Evolutionary conservation across 2,329 filamentous ascomycete genomes (phyloP), one percentile per base, ranked within the genome.

Genomic region (Fusarium sterilihyphosum): DNA sequence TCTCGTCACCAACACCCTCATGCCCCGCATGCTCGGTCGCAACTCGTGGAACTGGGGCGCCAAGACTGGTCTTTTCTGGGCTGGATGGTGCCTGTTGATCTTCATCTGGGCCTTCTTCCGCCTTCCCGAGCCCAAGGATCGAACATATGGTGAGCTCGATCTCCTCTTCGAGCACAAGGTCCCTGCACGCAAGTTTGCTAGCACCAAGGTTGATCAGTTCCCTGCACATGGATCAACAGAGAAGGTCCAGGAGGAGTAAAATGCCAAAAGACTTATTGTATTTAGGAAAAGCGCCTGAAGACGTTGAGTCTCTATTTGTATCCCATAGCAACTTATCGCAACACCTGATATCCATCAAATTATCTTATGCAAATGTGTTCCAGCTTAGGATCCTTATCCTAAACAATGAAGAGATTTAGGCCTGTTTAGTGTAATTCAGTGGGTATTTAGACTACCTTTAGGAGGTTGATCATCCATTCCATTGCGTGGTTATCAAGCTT

Each of bases 71-170:
- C 84, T 86, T 57, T 83, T 87, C 79, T 87, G 83, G 80, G 82
- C 81, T 17, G 82, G 75, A 8, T 82, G 86, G 86, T 86, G 76
- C 70, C 85, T 13, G 10, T 84, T 9, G 85, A 85, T 52, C 79
- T 86, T 4, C 4, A 65, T 83, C 3, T 91, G 89, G 84, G 85
- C 87, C 1, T 88, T 81, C 71, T 87, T 87, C 76, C 86, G 85
- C n/a, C 81, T 89, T 8, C 88, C 88, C 4, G 89, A 91, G 80
- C 87, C 88, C 6, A 85, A 85, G 65, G 86, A 84, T 16, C 83
- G 87, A 53, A 88, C 87, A 0, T 86, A 88, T 63, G 87, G 85
- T 50, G 89, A 91, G 80, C 84, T 91, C 18, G 88, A 90, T 62
- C 80, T 86, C 13, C 78, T 91, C 58, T 91, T 91, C 73, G 85